Evolutionary conservation across 1,284 basidiomycete species (phyloP).

Genomic region (Xerocomus amazonicus): DNA sequence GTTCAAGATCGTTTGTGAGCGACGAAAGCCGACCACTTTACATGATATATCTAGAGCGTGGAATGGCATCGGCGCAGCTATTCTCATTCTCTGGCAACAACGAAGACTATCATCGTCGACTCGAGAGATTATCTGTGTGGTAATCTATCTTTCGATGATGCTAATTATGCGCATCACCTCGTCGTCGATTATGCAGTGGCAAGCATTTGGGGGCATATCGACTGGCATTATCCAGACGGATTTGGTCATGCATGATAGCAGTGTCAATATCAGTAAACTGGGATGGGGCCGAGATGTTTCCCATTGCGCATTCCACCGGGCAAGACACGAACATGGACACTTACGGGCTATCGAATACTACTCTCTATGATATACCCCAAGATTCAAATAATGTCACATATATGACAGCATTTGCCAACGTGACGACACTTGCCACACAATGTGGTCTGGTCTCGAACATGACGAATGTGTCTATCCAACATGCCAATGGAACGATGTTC

Average conservation of each 20-base stretch:
- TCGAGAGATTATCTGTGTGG: neutral
- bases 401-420: no score
- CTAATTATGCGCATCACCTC: constrained; percentile 19
- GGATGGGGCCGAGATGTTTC: neutral
- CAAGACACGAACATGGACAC: neutral
- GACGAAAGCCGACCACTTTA: neutral
- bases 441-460: neutral
- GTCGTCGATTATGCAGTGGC: constrained; percentile 20
- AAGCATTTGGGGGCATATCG: constrained; percentile 8
- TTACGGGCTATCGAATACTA: neutral
- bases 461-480: no score
- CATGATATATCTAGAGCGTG: neutral
- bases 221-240: neutral
- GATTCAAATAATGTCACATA: neutral
- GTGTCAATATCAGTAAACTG: neutral
- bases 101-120: constrained; percentile 3
- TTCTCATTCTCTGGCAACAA: constrained; percentile 17
- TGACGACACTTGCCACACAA: neutral
- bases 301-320: neutral
- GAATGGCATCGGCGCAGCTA: constrained; percentile 16
- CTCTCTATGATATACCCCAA: neutral
- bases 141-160: constrained; percentile 11
- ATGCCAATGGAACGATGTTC: neutral
- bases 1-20: neutral
- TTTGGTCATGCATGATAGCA: neutral